These are phyloP conservation scores for Thermothielavioides terrestris DNA, from an alignment of 495 filamentous ascomycete species.

Conservation along the genomic window DNA sequence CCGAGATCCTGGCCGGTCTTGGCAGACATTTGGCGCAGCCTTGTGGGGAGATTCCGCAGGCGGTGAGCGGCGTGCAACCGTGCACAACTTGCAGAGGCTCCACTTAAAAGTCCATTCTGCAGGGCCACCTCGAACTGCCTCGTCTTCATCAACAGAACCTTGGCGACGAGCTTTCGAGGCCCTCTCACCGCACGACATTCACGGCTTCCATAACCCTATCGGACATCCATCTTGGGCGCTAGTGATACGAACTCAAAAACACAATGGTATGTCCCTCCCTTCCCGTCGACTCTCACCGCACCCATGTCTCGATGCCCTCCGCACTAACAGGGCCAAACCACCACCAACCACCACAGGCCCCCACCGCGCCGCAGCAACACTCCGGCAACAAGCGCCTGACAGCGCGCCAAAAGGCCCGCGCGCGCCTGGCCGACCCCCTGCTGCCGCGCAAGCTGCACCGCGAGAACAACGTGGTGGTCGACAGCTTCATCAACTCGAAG, in stretches of 20 bases:
- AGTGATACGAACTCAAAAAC: not conserved
- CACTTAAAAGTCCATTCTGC: constrained; percentile 25
- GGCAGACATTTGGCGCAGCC: not conserved
- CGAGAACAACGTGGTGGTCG: constrained; percentile 27
- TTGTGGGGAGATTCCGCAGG: constrained; percentile 1
- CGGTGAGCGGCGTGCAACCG: constrained; percentile 21
- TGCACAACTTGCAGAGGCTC: constrained; percentile 7
- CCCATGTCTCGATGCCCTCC: too few species aligned
- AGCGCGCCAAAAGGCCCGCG: constrained; percentile 24
- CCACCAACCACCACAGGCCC: constrained; percentile 17
- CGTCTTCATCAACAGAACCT: too few species aligned
- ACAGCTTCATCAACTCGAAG: constrained; percentile 56
- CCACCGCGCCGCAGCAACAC: constrained; percentile 19
- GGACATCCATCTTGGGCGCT: not conserved
- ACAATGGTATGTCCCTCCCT: constrained; percentile 10
- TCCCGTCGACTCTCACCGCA: not conserved
- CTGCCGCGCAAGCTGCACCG: constrained; percentile 37
- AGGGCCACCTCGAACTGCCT: not conserved
- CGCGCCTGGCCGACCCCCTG: constrained; percentile 25
- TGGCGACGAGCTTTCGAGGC: too few species aligned
- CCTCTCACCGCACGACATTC: too few species aligned
- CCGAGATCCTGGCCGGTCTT: constrained; percentile 1
- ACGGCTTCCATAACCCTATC: not conserved
- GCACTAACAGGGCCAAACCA: too few species aligned
- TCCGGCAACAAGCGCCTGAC: constrained; percentile 19